Percentiles rank a stretch among this genome's conserved stretches.
Evolutionary conservation across 345 rosid genomes (phyloP).

Genomic region (Lepidium sativum): DNA sequence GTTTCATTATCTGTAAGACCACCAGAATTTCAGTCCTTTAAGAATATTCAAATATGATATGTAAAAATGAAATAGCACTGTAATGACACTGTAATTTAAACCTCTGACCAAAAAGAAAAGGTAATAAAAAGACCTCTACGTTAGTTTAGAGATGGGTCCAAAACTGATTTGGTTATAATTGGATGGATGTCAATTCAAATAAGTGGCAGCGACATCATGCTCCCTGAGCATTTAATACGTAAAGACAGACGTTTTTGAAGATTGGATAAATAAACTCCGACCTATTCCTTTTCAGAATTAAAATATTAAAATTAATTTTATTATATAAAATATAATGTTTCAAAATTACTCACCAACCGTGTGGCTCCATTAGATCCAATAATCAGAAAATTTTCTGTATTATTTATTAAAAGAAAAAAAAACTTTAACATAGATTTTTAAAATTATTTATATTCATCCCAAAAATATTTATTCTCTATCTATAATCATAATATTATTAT

Average conservation of each 20-base stretch:
- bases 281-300: background rate
- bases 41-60: constrained; percentile 2
- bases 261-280: constrained; percentile 6
- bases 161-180: background rate
- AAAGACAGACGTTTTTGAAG: constrained; percentile 16
- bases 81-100: background rate
- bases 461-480: too few relatives aligned
- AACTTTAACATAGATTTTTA: too few relatives aligned
- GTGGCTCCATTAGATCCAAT: too few relatives aligned
- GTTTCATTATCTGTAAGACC: constrained; percentile 61
- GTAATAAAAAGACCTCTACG: background rate
- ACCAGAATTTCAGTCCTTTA: background rate
- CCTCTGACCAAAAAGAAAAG: background rate
- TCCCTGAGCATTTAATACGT: constrained; percentile 26
- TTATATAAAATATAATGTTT: too few relatives aligned
- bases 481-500: too few relatives aligned
- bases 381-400: too few relatives aligned
- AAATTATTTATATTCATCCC: too few relatives aligned
- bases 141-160: background rate
- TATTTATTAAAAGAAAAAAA: too few relatives aligned
- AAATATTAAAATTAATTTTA: too few relatives aligned
- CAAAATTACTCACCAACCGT: too few relatives aligned
- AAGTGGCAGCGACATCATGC: constrained; percentile 26
- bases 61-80: background rate
- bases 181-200: constrained; percentile 17